Evolutionary conservation across 306 rosid genomes (phyloP).

Genomic region (Sphenostylis stenocarpa): DNA sequence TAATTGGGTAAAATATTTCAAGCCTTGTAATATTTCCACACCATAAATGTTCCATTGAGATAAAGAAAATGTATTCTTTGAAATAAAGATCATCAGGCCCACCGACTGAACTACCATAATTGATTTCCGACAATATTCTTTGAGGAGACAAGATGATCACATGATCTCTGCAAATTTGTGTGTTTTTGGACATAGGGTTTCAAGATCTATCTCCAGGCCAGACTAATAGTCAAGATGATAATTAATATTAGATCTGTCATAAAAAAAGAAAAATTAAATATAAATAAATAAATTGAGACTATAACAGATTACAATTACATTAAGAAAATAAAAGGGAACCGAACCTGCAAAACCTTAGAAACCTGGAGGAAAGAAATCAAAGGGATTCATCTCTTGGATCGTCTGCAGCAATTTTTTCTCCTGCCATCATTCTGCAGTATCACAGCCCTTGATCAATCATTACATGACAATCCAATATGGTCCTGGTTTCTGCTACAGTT

Average conservation of each 20-base stretch:
- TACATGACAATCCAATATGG: background rate
- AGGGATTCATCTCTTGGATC: background rate
- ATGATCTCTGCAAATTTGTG: constrained; percentile 32
- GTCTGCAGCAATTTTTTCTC: too few species aligned
- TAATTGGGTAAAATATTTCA: constrained; percentile 25
- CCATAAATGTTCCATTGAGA: constrained; percentile 11
- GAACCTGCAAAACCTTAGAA: too few species aligned
- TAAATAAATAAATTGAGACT: too few species aligned
- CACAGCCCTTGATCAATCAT: background rate
- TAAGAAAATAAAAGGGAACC: background rate
- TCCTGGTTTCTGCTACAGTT: background rate
- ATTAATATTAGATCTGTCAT: constrained; percentile 1
- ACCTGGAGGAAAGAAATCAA: background rate
- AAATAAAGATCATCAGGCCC: constrained; percentile 32
- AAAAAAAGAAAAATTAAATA: background rate
- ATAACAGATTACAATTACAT: background rate
- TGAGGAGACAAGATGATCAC: constrained; percentile 34
- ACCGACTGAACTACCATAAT: constrained; percentile 26
- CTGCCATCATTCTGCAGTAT: background rate
- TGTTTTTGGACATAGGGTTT: constrained; percentile 25
- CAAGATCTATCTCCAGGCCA: background rate
- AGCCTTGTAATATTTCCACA: constrained; percentile 16
- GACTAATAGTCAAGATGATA: background rate
- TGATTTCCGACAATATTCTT: constrained; percentile 40
- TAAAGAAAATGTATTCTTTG: constrained; percentile 12